Evolutionary conservation across 2,329 filamentous ascomycete species (phyloP), one percentile per base, ranked within the genome.

Genomic region (Byssochlamys sp.): DNA sequence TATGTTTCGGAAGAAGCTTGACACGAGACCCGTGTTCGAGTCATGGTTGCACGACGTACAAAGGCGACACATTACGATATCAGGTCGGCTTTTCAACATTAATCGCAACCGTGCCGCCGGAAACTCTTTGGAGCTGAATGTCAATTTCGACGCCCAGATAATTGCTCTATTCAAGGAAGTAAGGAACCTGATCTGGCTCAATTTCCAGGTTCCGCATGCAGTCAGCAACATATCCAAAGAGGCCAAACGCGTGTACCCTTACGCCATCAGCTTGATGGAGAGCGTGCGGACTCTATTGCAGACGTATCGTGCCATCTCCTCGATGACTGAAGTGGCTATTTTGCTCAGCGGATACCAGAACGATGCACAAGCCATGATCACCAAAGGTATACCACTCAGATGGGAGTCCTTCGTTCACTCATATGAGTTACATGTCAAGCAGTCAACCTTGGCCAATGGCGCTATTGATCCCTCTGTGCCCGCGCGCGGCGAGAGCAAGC

Each of bases 81-180:
- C 90, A 53, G 94, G 94, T 14, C 87, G 91, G 9, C 82, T 99
- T 0, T 99, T 99, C 73, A 88, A 89, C 59, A 91, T 99, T 66
- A 84, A 81, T 62, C 89, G 89, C 64, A 91, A 96, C 63, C 85
- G 94, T 63, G 89, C 92, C n/a, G 88, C 90, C 12, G 92, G 92
- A 59, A 94, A 96, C 67, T 84, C 86, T 12, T 78, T 97, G 31
- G 92, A 97, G 73, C 81, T 99, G 27, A 84, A 83, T 11, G 91
- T 99, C 71, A 99, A 97, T 74, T 99, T 99, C 66, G 92, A 99
- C 69, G 86, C 89, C 11, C 94, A 99, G 70, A 90, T 97, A 57
- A 99, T 99, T 69, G 91, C 92, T 0, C 79, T 99, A 9, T 99
- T 99, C 81, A 99, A 99, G 70, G 94, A 99, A 77, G 95, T 95